Conservation (phyloP, 495 filamentous ascomycete species). For the Aspergillus ellipticus region DNA sequence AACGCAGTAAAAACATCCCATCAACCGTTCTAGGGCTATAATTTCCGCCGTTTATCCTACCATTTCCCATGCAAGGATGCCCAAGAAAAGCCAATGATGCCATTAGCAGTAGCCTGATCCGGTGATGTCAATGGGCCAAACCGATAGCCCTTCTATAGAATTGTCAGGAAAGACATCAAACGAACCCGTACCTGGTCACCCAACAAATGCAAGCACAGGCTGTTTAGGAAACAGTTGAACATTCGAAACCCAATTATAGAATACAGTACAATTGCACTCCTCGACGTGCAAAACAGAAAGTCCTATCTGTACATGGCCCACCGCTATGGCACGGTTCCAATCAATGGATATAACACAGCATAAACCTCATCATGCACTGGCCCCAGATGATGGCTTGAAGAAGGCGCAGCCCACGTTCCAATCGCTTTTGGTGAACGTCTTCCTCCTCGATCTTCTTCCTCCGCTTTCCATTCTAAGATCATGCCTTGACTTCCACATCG, state of each 20-base stretch:
- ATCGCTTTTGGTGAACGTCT: background rate
- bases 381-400: background rate
- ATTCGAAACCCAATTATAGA: slow-evolving; percentile 23
- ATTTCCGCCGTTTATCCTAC: background rate
- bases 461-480: background rate
- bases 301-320: slow-evolving; percentile 38
- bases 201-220: background rate
- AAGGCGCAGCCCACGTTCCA: background rate
- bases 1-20: background rate
- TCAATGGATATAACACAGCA: slow-evolving; percentile 4
- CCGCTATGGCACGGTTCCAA: background rate
- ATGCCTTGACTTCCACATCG: slow-evolving; percentile 19
- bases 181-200: background rate
- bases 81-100: too few relatives aligned
- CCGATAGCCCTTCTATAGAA: background rate
- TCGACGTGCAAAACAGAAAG: slow-evolving; percentile 23
- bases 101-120: too few relatives aligned
- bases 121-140: background rate
- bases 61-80: too few relatives aligned
- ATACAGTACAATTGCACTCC: slow-evolving; percentile 35
- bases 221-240: slow-evolving; percentile 6
- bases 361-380: background rate
- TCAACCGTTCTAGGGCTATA: background rate
- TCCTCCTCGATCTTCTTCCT: background rate
- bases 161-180: background rate